Conservation (phyloP, 208 protist species). For the Tritrichomonas musculus region DNA sequence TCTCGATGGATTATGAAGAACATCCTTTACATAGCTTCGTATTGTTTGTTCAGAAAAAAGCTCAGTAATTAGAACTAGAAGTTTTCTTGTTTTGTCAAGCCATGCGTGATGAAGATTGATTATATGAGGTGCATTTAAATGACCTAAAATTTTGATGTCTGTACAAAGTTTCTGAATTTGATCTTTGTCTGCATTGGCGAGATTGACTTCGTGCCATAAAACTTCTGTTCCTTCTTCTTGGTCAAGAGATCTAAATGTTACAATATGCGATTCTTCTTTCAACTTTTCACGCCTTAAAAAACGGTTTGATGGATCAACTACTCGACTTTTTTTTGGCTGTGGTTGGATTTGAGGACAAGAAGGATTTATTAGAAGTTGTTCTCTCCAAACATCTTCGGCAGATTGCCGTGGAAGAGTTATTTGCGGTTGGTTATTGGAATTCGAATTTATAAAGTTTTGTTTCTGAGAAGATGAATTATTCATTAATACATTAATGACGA, state of each 20-base stretch:
- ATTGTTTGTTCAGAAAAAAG: not conserved
- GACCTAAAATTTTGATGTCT: not conserved
- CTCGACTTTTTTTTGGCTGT: not conserved
- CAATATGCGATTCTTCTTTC: too few species aligned
- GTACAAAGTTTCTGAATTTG: not conserved
- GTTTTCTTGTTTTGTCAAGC: not conserved
- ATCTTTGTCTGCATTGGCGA: not conserved
- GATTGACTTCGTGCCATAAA: not conserved
- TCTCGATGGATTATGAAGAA: not conserved
- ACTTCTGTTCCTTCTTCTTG: not conserved
- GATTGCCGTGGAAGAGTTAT: too few species aligned
- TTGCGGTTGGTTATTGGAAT: too few species aligned
- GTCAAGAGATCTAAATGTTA: not conserved
- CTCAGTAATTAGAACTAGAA: not conserved
- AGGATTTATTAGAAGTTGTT: too few species aligned
- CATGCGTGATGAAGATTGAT: not conserved
- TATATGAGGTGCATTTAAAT: not conserved
- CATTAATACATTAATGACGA: too few species aligned
- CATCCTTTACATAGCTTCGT: not conserved
- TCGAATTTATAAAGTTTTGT: too few species aligned
- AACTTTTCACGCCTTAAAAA: not conserved
- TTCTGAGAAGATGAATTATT: too few species aligned
- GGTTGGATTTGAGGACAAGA: too few species aligned
- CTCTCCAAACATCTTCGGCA: too few species aligned
- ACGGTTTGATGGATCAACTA: not conserved